Base-by-base conservation (phyloP, 2,329 filamentous ascomycete species). In the Stagonosporopsis rhizophila region DNA sequence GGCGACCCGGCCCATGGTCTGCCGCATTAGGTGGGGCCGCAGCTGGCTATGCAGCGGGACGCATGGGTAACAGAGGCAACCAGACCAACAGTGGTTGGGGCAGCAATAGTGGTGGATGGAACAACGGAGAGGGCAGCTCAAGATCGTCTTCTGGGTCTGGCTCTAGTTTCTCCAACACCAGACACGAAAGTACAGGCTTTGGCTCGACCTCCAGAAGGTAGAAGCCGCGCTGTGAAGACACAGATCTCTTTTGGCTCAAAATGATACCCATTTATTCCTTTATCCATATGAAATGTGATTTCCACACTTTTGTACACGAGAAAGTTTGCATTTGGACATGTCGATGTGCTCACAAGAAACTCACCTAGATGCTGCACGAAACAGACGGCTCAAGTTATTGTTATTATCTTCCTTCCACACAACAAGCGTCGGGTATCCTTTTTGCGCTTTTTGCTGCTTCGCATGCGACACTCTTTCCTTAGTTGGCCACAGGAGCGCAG, bases 1-100 rank as follows among this genome's bases (percentile, higher is more conserved):
- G 89, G 88, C 81, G 82, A 45, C 89, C 89, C 5, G 90, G 90
- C 1, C 92, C 92, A 76, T 92, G 89, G 89, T 84, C 80, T 17
- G 89, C 89, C 19, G 77, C 85, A n/a, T 82, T 84, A 0, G 83
- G 84, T 15, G 90, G 89, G 40, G 88, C 87, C 5, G 89, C 89
- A 1, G 89, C 88, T 3, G 87, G 82, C 1, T 91, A 91, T 68
- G 72, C 83, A 55, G 87, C 87, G 6, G 85, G 85, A 0, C 83
- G 67, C 20, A 57, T 59, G 49, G 66, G 64, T 2, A 71, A 76
- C 38, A 76, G 78, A 51, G 75, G 74, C 5, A 75, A 79, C n/a
- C 78, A 79, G 56, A 75, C 59, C 8, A 73, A 73, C 69, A 57
- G 59, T 66, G 59, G 67, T 44, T 65, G 67, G 65, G 71, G 57